Base-by-base conservation (phyloP, 164 flowering plant genomes). In the Dillenia turbinata region DNA sequence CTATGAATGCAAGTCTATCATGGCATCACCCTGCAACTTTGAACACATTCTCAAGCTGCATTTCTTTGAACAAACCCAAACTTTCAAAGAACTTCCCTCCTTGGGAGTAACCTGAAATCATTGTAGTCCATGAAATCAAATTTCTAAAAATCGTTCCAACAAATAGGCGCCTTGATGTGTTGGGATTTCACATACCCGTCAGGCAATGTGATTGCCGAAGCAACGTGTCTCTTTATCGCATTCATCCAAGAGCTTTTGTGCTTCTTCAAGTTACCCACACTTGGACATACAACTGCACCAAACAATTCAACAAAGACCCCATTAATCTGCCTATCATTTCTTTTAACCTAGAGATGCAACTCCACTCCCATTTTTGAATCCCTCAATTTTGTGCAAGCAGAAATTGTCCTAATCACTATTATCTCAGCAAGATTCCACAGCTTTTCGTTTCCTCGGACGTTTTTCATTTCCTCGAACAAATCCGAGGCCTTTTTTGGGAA, bases 51-150 rank as follows among this genome's bases (percentile, higher is more conserved):
- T 40, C 66, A 52, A 11, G 12, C 49, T 17, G 60, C 75, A 65
- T 69, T 54, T 56, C 52, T 9, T 12, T 60, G 43, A 65, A 69
- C 57, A 69, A 49, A 51, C 61, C 66, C 11, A 73, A 26, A 49
- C 64, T 54, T 40, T 73, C 63, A 9, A 13, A 3, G 33, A 47
- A 56, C 8, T 15, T 14, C 13, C 66, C 73, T 1, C 49, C 49
- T 24, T 64, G 75, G 51, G 56, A 62, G 52, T 64, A 72, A 22
- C 69, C 75, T 3, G 71, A 67, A 33, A 66, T 67, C 75, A 71
- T 71, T 2, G 67, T 59, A 52, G 67, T 67, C 71, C 71, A 63
- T 9, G 68, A 63, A 22, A 71, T 55, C 57, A 71, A 13, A 54
- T 63, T 67, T 43, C 47, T 63, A 52, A 66, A 64, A 9, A 33